Evolutionary conservation across 345 rosid genomes (phyloP), one percentile per base, ranked within the genome.

Genomic region (Lepidium aucheri): DNA sequence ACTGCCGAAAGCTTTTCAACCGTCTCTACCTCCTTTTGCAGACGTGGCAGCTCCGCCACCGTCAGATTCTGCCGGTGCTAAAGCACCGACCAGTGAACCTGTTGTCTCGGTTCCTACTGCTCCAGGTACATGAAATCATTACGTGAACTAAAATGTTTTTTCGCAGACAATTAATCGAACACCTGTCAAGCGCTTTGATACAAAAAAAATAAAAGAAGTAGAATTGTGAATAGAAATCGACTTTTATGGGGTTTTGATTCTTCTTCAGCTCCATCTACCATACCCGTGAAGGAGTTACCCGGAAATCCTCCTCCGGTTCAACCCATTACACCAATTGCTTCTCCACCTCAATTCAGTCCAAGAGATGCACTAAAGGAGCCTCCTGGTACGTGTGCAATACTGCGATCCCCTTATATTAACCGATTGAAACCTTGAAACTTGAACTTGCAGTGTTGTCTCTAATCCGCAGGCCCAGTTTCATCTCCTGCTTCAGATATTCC

Each of bases 21-120:
- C 59, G 32, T 59, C 76, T 58, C 52, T 68, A 28, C 76, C 86
- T 18, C 82, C 82, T 54, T 1, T 40, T n/a, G 35, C 42, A 41
- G 70, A 64, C 47, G 60, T 72, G 72, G 34, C 20, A 30, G 68
- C 77, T 72, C 76, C 86, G 42, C 77, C 91, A 6, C 80, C 87
- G 22, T 38, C 66, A 43, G 63, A 47, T 64, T 28, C 60, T n/a
- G 11, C 7, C 6, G 65, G 65, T 10, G 16, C 36, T 45, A 14
- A 49, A 60, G 46, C 77, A 12, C 74, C 88, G n/a, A 64, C 70
- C 30, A 54, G 52, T 30, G 76, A 78, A 53, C 62, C 81, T 55
- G 60, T 83, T 15, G 69, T 68, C 43, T 50, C 79, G 4, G 62
- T 57, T 40, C 82, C 85, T 63, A 60, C 35, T 75, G 66, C 80